Evolutionary conservation across 2,329 filamentous ascomycete genomes (phyloP).

Genomic region (Fusarium domesticum): DNA sequence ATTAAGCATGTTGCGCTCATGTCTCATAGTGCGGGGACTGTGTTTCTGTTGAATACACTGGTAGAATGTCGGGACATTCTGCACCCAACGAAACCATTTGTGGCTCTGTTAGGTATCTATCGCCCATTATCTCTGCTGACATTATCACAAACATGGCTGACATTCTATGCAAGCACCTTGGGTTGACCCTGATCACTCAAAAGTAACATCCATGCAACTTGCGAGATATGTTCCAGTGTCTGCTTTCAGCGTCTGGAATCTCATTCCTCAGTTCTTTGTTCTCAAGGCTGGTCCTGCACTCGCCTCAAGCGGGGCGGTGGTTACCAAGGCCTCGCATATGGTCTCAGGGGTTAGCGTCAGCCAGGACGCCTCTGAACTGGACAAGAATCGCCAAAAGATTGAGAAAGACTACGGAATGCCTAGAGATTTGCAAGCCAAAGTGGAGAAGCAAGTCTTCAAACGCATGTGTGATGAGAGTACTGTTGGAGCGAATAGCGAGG

Average conservation of each 20-base stretch:
- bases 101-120: slow-evolving; percentile 18
- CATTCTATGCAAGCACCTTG: slow-evolving; percentile 13
- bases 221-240: slow-evolving; percentile 7
- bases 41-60: slow-evolving; percentile 33
- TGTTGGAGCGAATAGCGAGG: slow-evolving; percentile 18
- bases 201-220: slow-evolving; percentile 2
- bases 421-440: slow-evolving; percentile 6
- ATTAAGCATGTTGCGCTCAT: slow-evolving; percentile 32
- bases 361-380: slow-evolving; percentile 2
- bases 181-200: slow-evolving; percentile 6
- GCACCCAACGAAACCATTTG: slow-evolving; percentile 20
- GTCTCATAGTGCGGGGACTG: slow-evolving; percentile 33
- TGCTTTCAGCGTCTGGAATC: slow-evolving; percentile 11
- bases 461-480: slow-evolving; percentile 18
- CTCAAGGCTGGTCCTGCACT: slow-evolving; percentile 6
- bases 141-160: background rate
- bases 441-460: slow-evolving; percentile 6
- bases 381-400: slow-evolving; percentile 5
- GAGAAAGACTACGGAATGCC: slow-evolving; percentile 8
- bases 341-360: background rate
- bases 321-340: slow-evolving; percentile 6
- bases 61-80: slow-evolving; percentile 28
- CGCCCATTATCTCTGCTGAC: background rate
- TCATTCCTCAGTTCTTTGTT: slow-evolving; percentile 11
- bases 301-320: slow-evolving; percentile 8